Evolutionary conservation across 257 asterid genomes (phyloP), one percentile per base, ranked within the genome.

Genomic region (Nicotiana attenuata): DNA sequence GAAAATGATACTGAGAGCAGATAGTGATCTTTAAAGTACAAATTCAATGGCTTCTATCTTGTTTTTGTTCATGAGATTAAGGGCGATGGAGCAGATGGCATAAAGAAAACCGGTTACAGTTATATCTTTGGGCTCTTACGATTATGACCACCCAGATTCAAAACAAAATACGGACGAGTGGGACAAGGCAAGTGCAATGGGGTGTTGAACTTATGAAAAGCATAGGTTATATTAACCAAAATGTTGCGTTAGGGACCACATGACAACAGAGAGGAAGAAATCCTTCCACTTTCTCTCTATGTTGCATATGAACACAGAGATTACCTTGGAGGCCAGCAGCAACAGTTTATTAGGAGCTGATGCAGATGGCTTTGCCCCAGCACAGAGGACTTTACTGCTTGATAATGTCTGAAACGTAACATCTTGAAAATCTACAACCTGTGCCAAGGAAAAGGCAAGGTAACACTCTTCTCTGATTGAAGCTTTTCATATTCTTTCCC

Each of bases 301-400:
- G 10, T 56, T 33, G 45, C 80, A 67, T 17, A 35, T 69, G 50
- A 52, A 56, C 47, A 71, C 24, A 22, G 63, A 64, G 65, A 77
- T 20, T 90, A 92, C 99, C 93, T 92, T 93, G 76, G 98, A 91
- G 68, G 92, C 89, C 65, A 96, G 93, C 81, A 90, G 87, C 92
- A 96, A 90, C 57, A 96, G 64, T 65, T 91, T 87, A 85, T 89
- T 89, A 83, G 98, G 98, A 41, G 75, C 67, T 19, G 90, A 63
- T 78, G 78, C 53, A 73, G 97, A 86, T 65, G 99, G 97, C 88
- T 91, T 96, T 65, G 98, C 98, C 84, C 98, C 98, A 81, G 81
- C 82, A 84, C 99, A 96, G 84, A 92, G 96, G 84, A 96, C 98
- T 90, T 89, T 89, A 86, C 84, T 83, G 29, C 82, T 81, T 16